Base-by-base conservation (phyloP, 2,329 filamentous ascomycete species). In the Colletotrichum liaoningense region DNA sequence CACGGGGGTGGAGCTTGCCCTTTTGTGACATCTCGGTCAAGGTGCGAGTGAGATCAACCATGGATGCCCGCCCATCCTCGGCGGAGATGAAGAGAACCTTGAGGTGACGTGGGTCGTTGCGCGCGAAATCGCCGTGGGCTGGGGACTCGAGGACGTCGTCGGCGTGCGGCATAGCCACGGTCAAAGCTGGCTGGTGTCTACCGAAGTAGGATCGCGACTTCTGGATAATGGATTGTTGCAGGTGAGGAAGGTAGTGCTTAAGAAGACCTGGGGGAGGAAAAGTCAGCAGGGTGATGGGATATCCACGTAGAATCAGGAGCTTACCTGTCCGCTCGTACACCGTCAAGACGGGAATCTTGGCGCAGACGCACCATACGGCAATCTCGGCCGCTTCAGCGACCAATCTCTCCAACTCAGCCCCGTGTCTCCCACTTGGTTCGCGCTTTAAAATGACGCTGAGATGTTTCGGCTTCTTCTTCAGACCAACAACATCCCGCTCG, bases 31-130 rank as follows among this genome's bases (percentile, higher is more conserved):
- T 98, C 80, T 98, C 94, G 6, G 96, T 91, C 26, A 99, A 88
- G 1, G 97, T 98, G 80, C 95, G 95, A 55, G 97, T 99, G 58
- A 99, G 89, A 82, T 99, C 97, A 54, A 99, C 95, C 75, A 99
- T 90, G 4, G 96, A 98, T 79, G 97, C 95, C 67, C 96, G 91
- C 62, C 97, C 96, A 78, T 99, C 97, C 69, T 96, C 93, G 49
- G 92, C 91, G 16, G 95, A 97, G 63, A 99, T 90, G 52, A 99
- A 90, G 70, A 98, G 90, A 22, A 98, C 82, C 30, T 86, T 83
- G 69, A 92, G 80, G 79, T 86, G 82, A 76, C 85, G 82, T 77
- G 81, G 76, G 64, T 75, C 74, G 12, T 60, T 68, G n/a, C 72
- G 67, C 7, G 58, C 72, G 69, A 77, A 78, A 62, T 78, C 76